These are phyloP conservation scores for Termitomyces sp. DNA, from an alignment of 768 basidiomycete genomes.

Conservation along the genomic window DNA sequence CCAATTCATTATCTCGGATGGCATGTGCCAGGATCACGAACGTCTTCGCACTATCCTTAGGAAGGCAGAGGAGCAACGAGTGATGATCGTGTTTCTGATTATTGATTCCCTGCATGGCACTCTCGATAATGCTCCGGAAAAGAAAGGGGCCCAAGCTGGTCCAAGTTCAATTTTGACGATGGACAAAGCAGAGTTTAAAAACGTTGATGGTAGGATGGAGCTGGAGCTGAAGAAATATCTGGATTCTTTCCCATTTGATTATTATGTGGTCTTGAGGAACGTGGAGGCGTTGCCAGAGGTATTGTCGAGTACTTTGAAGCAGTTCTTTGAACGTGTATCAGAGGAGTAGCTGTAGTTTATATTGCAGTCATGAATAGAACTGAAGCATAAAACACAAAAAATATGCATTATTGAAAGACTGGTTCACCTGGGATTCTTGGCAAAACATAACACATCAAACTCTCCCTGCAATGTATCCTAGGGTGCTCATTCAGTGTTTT, in stretches of 20 bases:
- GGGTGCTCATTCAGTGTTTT: not conserved
- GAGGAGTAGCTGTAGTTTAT: slow-evolving; percentile 42
- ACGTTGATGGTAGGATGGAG: slow-evolving; percentile 76
- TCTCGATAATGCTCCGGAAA: slow-evolving; percentile 9
- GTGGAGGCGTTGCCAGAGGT: slow-evolving; percentile 92
- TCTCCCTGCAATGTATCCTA: slow-evolving; percentile 18
- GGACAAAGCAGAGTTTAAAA: slow-evolving; percentile 87
- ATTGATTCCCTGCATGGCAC: slow-evolving; percentile 75
- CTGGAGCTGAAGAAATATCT: slow-evolving; percentile 84
- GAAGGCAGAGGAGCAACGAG: slow-evolving; percentile 80
- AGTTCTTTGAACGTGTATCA: slow-evolving; percentile 85
- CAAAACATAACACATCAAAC: slow-evolving; percentile 3
- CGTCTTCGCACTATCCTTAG: slow-evolving; percentile 73
- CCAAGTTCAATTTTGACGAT: slow-evolving; percentile 81
- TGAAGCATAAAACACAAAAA: not conserved
- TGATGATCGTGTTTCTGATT: slow-evolving; percentile 96
- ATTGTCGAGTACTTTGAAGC: slow-evolving; percentile 79
- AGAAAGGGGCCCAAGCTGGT: slow-evolving; percentile 14
- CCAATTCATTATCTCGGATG: slow-evolving; percentile 97
- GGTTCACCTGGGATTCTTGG: too few species aligned
- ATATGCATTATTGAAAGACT: too few species aligned
- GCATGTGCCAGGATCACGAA: slow-evolving; percentile 97
- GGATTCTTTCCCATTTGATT: slow-evolving; percentile 97
- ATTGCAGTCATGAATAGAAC: not conserved
- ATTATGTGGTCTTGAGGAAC: slow-evolving; percentile 87